phyloP scores from a whole-genome alignment of 140 eudicot species.

The Cichorium intybus region DNA sequence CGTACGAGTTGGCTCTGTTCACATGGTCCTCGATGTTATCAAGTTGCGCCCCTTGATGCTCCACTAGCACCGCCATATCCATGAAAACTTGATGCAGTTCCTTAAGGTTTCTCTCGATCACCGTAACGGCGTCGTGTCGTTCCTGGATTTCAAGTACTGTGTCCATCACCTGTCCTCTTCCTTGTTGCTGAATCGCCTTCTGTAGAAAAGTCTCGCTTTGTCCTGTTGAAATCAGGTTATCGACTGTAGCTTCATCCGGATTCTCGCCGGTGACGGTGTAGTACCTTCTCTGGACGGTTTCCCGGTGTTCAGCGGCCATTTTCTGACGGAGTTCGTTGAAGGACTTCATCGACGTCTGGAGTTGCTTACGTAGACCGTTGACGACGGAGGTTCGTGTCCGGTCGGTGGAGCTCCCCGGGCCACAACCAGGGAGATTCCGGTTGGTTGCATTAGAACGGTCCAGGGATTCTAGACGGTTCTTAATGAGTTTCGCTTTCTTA shows the following conservation, averaged over 20 bases:
- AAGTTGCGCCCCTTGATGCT: constrained; percentile 60
- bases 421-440: constrained; percentile 29
- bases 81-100: constrained; percentile 51
- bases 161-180: constrained; percentile 56
- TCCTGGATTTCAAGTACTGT: constrained; percentile 49
- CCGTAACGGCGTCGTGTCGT: constrained; percentile 48
- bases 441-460: constrained; percentile 34
- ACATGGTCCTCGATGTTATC: constrained; percentile 56
- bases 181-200: constrained; percentile 51
- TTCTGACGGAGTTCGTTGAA: constrained; percentile 36
- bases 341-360: constrained; percentile 36
- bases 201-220: constrained; percentile 48
- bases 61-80: constrained; percentile 73
- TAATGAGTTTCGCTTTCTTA: constrained; percentile 42
- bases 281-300: constrained; percentile 45
- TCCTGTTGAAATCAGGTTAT: constrained; percentile 43
- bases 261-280: constrained; percentile 60
- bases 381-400: constrained; percentile 49
- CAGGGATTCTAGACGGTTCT: constrained; percentile 25
- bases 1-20: constrained; percentile 50
- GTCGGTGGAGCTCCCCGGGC: constrained; percentile 54
- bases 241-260: constrained; percentile 38
- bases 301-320: constrained; percentile 45
- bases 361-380: constrained; percentile 39
- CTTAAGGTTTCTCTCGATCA: constrained; percentile 40